A percentile compares a stretch with the other conserved stretches of the same genome.
These are phyloP conservation scores for Leccinum ochraceum DNA, from an alignment of 768 basidiomycete genomes.

Conservation along the genomic window DNA sequence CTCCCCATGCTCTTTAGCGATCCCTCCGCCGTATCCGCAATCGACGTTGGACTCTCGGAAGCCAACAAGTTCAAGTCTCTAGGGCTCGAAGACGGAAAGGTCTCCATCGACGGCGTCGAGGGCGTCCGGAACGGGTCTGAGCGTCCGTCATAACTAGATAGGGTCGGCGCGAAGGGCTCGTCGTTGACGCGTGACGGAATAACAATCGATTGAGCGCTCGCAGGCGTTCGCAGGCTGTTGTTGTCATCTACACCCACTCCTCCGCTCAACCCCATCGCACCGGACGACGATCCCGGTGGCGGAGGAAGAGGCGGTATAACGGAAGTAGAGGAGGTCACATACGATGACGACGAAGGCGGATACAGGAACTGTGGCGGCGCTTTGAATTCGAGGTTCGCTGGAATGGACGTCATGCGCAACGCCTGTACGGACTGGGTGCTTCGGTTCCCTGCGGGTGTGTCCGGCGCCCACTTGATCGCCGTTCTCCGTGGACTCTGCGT, in stretches of 20 bases:
- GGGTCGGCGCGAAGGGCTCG: constrained; percentile 32
- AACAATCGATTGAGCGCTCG: constrained; percentile 24
- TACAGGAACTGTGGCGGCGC: constrained; percentile 26
- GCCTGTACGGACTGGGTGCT: constrained; percentile 44
- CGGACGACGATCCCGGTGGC: constrained; percentile 10
- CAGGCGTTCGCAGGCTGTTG: constrained; percentile 24
- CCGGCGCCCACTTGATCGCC: constrained; percentile 74
- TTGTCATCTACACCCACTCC: constrained; percentile 2
- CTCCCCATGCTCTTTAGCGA: constrained; percentile 7
- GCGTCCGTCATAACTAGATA: constrained; percentile 11
- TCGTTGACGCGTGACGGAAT: constrained; percentile 30
- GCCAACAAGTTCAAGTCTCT: constrained; percentile 5
- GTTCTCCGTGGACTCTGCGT: constrained; percentile 41
- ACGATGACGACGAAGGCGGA: constrained; percentile 18
- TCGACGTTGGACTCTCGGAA: constrained; percentile 2
- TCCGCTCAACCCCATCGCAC: not conserved
- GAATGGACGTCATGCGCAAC: constrained; percentile 22
- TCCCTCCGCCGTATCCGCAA: not conserved
- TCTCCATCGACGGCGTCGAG: constrained; percentile 29
- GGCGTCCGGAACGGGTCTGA: constrained; percentile 34
- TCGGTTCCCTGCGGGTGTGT: constrained; percentile 55
- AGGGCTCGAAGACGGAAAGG: constrained; percentile 26
- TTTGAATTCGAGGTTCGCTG: constrained; percentile 15
- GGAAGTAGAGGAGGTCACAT: not conserved
- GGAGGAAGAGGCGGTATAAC: constrained; percentile 17